Evolutionary conservation across 768 basidiomycete species (phyloP), one percentile per base, ranked within the genome.

Genomic region (Leccinum sublutescens): DNA sequence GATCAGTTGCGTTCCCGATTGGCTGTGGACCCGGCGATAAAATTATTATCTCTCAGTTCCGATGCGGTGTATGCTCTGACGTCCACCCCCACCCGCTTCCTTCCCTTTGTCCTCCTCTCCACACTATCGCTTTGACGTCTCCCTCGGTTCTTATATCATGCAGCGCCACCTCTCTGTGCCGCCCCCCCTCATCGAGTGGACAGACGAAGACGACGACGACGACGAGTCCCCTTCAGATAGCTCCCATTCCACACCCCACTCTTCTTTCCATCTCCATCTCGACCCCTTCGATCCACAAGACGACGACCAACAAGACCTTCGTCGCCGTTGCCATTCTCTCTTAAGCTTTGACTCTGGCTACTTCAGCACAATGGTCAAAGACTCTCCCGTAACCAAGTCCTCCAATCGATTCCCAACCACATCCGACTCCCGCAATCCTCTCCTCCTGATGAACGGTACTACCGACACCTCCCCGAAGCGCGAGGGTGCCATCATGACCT

Each of bases 271-370:
- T 11, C 31, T 55, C 23, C 51, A 27, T 27, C 31, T 56, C 27
- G 62, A 64, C 43, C 21, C 49, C 34, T 27, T 56, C 14, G 51
- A 31, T 9, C 33, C 62, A 2, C 61, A 25, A 1, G 27, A 33
- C 40, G 21, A 21, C 21, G 25, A 53, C n/a, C 33, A 61, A 48
- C 33, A 61, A 48, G 52, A 59, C 43, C 43, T 29, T 48, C 50
- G 7, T 36, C 54, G 17, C 31, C 74, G 68, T 9, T 59, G 62
- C 3, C 54, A 23, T 47, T 72, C 74, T 19, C 8, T 67, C 7
- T 40, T 49, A 45, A 71, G 74, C 21, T 29, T 69, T 9, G 73
- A 74, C 56, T 75, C 70, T 3, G 70, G 67, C 11, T 75, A 69
- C 66, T 70, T 68, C 10, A 64, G 61, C 60, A 45, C 38, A 0